Conservation (phyloP, 2,329 filamentous ascomycete species). For the Aspergillus brasiliensis region DNA sequence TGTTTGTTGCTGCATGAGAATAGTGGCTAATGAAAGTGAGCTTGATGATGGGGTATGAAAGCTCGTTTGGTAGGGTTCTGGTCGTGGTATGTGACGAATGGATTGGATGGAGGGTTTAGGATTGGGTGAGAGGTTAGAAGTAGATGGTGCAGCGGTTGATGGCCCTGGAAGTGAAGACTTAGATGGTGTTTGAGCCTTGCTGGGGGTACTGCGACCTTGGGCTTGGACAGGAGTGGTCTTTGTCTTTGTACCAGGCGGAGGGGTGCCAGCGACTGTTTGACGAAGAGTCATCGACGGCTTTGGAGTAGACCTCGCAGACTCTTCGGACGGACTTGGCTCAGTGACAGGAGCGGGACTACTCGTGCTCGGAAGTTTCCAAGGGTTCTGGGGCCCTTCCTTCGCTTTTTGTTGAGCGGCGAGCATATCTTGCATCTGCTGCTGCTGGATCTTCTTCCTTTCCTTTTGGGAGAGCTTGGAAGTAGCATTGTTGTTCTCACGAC, state of each 20-base stretch:
- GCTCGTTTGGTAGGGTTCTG: conserved; percentile 29
- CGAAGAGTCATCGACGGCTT: conserved; percentile 61
- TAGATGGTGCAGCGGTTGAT: conserved; percentile 41
- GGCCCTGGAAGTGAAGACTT: conserved; percentile 24
- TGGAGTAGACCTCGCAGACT: conserved; percentile 29
- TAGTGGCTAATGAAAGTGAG: conserved; percentile 80
- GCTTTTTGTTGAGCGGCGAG: conserved; percentile 35
- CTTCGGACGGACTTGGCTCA: conserved; percentile 13
- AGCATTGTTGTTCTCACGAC: conserved; percentile 45
- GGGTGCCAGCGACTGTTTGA: conserved; percentile 59
- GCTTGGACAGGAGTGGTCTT: conserved; percentile 47
- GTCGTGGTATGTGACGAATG: conserved; percentile 53
- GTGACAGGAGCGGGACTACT: conserved; percentile 32
- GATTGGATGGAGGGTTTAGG: conserved; percentile 41
- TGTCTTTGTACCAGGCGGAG: conserved; percentile 29
- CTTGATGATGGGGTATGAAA: conserved; percentile 58
- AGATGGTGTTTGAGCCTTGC: conserved; percentile 17
- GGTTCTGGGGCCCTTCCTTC: conserved; percentile 45
- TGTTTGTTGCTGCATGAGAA: conserved; percentile 80
- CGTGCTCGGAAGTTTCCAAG: conserved; percentile 63
- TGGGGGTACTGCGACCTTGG: conserved; percentile 43
- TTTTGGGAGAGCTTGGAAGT: conserved; percentile 79
- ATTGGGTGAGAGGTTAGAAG: conserved; percentile 24
- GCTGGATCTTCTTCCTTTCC: conserved; percentile 81
- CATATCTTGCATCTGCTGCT: conserved; percentile 59